These are phyloP conservation scores for Aspergillus eucalypticola DNA, from an alignment of 2,329 filamentous ascomycete genomes.

Conservation along the genomic window DNA sequence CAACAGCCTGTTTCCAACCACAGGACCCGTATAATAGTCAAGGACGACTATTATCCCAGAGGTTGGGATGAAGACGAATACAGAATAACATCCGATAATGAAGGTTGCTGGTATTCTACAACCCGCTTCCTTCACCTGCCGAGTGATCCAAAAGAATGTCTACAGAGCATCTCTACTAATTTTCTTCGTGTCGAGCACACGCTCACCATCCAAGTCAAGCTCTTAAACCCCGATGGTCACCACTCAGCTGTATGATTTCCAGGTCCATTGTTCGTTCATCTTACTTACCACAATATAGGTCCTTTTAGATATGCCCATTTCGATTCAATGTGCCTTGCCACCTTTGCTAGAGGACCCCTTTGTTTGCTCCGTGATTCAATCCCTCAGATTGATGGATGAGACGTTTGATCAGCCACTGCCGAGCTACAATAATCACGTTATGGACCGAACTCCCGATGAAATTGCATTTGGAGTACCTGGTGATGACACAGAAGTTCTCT, in stretches of 20 bases:
- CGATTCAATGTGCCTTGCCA: background rate
- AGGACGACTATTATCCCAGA: background rate
- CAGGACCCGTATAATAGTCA: background rate
- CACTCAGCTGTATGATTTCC: background rate
- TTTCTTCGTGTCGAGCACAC: background rate
- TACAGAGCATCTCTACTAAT: background rate
- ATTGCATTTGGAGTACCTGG: background rate
- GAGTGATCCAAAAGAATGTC: background rate
- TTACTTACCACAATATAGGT: background rate
- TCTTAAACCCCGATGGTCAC: background rate
- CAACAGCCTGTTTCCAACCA: background rate
- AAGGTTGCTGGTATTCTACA: background rate
- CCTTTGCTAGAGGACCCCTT: background rate
- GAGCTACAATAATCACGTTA: background rate
- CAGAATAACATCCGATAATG: background rate
- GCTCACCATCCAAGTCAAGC: background rate
- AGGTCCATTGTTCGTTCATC: background rate
- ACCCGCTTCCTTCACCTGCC: background rate
- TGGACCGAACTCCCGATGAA: background rate
- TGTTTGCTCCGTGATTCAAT: background rate
- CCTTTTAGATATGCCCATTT: background rate
- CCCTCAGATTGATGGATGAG: background rate
- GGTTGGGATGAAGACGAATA: background rate
- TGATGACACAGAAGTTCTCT: background rate
- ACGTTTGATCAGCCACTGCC: background rate